Evolutionary conservation across 331 rosid genomes (phyloP), one percentile per base, ranked within the genome.

Genomic region (Spiraea crenata): DNA sequence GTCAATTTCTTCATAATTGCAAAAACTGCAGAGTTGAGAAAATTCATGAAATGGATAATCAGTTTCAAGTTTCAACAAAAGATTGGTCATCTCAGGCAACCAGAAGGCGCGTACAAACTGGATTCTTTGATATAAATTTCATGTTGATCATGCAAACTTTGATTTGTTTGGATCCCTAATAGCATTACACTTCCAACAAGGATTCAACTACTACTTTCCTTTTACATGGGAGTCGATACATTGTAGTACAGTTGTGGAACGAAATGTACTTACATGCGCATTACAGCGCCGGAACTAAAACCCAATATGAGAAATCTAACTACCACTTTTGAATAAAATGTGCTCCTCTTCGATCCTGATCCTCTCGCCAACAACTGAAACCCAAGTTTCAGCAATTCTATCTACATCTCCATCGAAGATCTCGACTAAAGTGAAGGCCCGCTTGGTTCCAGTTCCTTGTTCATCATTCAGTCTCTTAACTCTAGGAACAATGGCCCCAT

Each of bases 401-500:
- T 74, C 84, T 50, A 87, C 97, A 79, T 34, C 77, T 61, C 96
- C 91, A 46, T 84, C 85, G 16, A 69, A 78, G 57, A 87, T 78
- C 74, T 86, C 99, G 15, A 91, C 84, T 31, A 87, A 19, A 16
- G 99, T 93, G 85, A 93, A 93, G 75, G 88, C 97, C 73, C 92
- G 81, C 67, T 66, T 40, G 13, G 96, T 85, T 73, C 70, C 45
- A 9, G 65, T 25, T 49, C 54, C 67, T 76, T 76, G 76, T 51
- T 81, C 84, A 25, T 70, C 74, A 11, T 47, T 67, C 77, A 83
- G 65, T 46, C 58, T 80, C 72, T 73, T 78, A 58, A 89, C 92
- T 76, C 99, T 80, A 0, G 96, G 96, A 85, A 93, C 92, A 68
- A 93, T 49, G 44, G 99, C 99, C 68, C 92, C 95, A 55, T 93